Base-by-base conservation (phyloP, 2,329 filamentous ascomycete genomes). In the Aaosphaeria arxii region DNA sequence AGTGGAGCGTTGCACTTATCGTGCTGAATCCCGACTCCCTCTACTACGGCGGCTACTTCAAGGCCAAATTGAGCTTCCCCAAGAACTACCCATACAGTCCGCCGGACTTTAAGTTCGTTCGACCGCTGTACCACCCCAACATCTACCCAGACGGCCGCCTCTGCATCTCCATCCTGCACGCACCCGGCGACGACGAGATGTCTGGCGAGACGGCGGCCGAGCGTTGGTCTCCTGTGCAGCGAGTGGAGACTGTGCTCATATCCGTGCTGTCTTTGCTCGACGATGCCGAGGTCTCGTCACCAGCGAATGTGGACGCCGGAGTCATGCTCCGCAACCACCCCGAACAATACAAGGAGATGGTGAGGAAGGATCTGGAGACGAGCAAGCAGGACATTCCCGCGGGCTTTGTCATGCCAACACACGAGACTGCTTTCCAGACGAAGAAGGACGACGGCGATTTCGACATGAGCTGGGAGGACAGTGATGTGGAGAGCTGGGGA, bases 141-240 rank as follows among this genome's bases (percentile, higher is more conserved):
- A 86, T 99, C 63, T 97, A 97, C 74, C 74, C 84, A 5, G 89
- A 96, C 69, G 92, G 92, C 61, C 86, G 86, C 57, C 81, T 97
- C 40, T 97, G 94, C 77, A 97, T 99, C 68, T 96, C 91, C 41
- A 99, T 99, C 62, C 84, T 99, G 7, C 92, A 99, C 71, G 82
- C 84, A 13, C 91, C 94, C 0, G 94, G 94, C 56, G 90, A 96
- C 52, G 92, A 97, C 66, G 83, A 88, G 58, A 92, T 91, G 78
- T 96, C 91, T 0, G 94, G 94, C 52, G 92, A 97, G 72, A 74
- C 82, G 36, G 92, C 94, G 5, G 87, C 86, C 49, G 94, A 97
- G 74, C 88, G 92, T 49, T 99, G 92, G 92, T 91, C 89, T 5
- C 91, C 94, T 1, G 85, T 94, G 4, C 92, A 97, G 70, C 88